phyloP scores from a whole-genome alignment of 257 asterid genomes.

The Ehretia macrophylla region DNA sequence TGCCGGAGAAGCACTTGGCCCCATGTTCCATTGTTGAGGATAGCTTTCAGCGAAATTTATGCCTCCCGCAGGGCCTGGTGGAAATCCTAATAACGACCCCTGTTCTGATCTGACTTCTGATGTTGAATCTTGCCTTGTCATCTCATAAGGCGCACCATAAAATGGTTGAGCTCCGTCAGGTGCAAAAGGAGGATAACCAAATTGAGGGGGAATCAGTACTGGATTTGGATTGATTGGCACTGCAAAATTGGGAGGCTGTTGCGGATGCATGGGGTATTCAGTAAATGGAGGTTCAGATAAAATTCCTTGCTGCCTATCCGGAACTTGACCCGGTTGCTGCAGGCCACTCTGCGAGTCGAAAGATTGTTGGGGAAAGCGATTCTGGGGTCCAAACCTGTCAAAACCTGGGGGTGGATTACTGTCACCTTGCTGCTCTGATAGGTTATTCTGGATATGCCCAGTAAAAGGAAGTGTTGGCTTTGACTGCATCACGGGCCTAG shows the following conservation, averaged over 20 bases:
- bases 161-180: constrained; percentile 66
- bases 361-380: constrained; percentile 56
- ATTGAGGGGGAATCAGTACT: constrained; percentile 54
- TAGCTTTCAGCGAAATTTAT: constrained; percentile 54
- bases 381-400: constrained; percentile 53
- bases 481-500: constrained; percentile 51
- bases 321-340: constrained; percentile 48
- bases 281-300: constrained; percentile 20
- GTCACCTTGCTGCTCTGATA: constrained; percentile 56
- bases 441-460: constrained; percentile 53
- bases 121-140: constrained; percentile 51
- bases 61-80: constrained; percentile 57
- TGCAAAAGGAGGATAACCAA: constrained; percentile 54
- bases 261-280: constrained; percentile 22
- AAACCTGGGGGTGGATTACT: constrained; percentile 44
- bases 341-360: constrained; percentile 50
- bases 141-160: constrained; percentile 59
- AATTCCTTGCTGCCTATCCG: constrained; percentile 25
- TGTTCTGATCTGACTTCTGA: constrained; percentile 66
- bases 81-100: constrained; percentile 58
- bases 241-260: constrained; percentile 36
- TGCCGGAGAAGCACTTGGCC: constrained; percentile 42
- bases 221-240: constrained; percentile 45
- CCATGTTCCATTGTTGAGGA: constrained; percentile 73
- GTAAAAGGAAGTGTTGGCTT: constrained; percentile 45